These are phyloP conservation scores for Scutellaria minor DNA, from an alignment of 257 asterid genomes.

Conservation along the genomic window DNA sequence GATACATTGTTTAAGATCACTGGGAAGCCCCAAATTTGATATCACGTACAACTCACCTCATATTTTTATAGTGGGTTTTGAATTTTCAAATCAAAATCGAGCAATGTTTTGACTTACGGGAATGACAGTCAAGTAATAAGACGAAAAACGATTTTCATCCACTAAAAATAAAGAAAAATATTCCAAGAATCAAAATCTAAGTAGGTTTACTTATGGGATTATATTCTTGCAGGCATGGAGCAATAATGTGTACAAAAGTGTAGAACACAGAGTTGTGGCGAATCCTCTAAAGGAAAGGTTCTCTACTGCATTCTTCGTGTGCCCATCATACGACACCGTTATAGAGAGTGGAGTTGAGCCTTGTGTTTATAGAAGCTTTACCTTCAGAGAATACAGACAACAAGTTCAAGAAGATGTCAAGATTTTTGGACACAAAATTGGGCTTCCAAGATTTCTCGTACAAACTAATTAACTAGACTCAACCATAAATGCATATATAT, in stretches of 20 bases:
- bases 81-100: too few relatives aligned
- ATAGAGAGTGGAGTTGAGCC: conserved; percentile 57
- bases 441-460: conserved; percentile 67
- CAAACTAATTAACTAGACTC: conserved; percentile 31
- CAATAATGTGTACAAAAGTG: conserved; percentile 79
- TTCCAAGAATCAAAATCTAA: too few relatives aligned
- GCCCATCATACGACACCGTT: conserved; percentile 77
- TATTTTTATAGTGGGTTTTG: too few relatives aligned
- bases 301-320: conserved; percentile 81
- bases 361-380: conserved; percentile 64
- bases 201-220: too few relatives aligned
- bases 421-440: conserved; percentile 72
- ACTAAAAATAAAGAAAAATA: too few relatives aligned
- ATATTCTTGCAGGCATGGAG: conserved; percentile 84
- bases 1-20: too few relatives aligned
- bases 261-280: conserved; percentile 85
- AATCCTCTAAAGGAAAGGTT: conserved; percentile 69
- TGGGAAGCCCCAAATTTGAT: too few relatives aligned
- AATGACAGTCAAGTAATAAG: too few relatives aligned
- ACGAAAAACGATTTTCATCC: too few relatives aligned
- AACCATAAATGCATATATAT: not conserved
- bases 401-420: conserved; percentile 83
- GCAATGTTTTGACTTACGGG: too few relatives aligned
- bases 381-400: conserved; percentile 75
- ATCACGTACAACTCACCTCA: too few relatives aligned